Evolutionary conservation across 352 stramenopile species (phyloP), one percentile per base, ranked within the genome.

Genomic region (Ochromonadaceae sp.): DNA sequence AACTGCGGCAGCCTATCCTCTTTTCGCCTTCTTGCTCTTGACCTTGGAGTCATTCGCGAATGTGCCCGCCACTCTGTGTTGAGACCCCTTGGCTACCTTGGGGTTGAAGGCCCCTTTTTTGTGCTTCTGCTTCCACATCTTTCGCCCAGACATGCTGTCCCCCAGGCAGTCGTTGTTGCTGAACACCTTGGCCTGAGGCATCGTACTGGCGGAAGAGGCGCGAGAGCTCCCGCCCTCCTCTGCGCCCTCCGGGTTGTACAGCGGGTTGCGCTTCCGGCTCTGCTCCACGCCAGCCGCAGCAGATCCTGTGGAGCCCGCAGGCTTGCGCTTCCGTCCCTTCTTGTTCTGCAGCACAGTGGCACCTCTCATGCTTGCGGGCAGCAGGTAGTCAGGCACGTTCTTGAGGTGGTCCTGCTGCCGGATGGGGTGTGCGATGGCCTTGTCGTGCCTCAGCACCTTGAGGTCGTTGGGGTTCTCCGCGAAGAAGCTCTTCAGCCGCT

Each of bases 401-500:
- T 74, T 79, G 48, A 99, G 68, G 71, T 99, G 91, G 59, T 90
- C 78, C 73, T 97, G 89, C 39, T 97, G 82, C 56, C 81, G 85
- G 26, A 86, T 85, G 42, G 90, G 86, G 25, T 95, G 85, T 34
- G 95, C 90, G 15, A 81, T 71, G 26, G 87, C 78, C 71, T 93
- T 90, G 79, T 98, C 92, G 70, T 98, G 92, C 68, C 94, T 83
- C 31, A 98, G 78, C 31, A 92, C 79, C 69, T 91, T 88, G 25
- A 93, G 72, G 59, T 93, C 85, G 38, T 86, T 82, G 31, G 93
- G 92, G 72, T 98, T 98, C 38, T 92, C 86, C 65, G 95, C 81
- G 74, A 99, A 99, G 76, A 98, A 91, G 59, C 78, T 81, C 69
- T 90, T 79, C 0, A 99, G 77, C 65, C 92, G 88, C 48, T 96